phyloP scores from a whole-genome alignment of 2,329 filamentous ascomycete genomes.

The Camptophora hylomeconis region DNA sequence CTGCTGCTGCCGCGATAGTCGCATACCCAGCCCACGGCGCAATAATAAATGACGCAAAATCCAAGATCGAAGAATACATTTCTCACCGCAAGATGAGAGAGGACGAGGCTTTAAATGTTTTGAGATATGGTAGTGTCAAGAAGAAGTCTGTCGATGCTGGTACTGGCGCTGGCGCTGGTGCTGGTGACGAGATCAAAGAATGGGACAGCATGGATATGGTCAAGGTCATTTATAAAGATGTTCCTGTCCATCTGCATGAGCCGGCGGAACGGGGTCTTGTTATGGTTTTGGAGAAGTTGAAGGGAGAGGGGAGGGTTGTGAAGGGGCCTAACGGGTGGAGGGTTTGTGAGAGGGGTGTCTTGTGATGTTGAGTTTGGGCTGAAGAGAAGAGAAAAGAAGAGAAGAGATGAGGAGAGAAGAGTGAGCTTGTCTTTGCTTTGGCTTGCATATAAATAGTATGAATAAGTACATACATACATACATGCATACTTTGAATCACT shows the following conservation, averaged over 20 bases:
- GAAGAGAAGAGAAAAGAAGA: too few relatives aligned
- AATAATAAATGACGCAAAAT: slow-evolving; percentile 57
- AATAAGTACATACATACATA: too few relatives aligned
- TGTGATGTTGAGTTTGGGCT: too few relatives aligned
- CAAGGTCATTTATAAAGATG: slow-evolving; percentile 71
- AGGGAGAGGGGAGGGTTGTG: slow-evolving; percentile 55
- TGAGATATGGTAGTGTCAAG: slow-evolving; percentile 32
- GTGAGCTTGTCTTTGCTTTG: too few relatives aligned
- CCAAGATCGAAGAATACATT: slow-evolving; percentile 71
- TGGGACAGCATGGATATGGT: slow-evolving; percentile 74
- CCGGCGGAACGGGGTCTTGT: slow-evolving; percentile 64
- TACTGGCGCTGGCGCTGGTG: slow-evolving; percentile 16
- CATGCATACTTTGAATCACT: too few relatives aligned
- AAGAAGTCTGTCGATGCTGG: slow-evolving; percentile 10
- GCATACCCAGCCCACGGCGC: slow-evolving; percentile 84
- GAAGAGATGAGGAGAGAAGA: too few relatives aligned
- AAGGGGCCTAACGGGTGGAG: slow-evolving; percentile 15
- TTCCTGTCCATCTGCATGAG: slow-evolving; percentile 60
- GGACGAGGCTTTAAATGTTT: slow-evolving; percentile 56
- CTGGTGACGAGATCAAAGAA: slow-evolving; percentile 21
- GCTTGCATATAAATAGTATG: too few relatives aligned
- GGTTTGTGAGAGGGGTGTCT: too few relatives aligned
- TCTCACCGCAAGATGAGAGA: slow-evolving; percentile 68
- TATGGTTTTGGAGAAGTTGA: slow-evolving; percentile 69
- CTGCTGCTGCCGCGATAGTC: slow-evolving; percentile 32